Evolutionary conservation across 2,329 filamentous ascomycete species (phyloP).

Genomic region (Trichoderma polysporum): DNA sequence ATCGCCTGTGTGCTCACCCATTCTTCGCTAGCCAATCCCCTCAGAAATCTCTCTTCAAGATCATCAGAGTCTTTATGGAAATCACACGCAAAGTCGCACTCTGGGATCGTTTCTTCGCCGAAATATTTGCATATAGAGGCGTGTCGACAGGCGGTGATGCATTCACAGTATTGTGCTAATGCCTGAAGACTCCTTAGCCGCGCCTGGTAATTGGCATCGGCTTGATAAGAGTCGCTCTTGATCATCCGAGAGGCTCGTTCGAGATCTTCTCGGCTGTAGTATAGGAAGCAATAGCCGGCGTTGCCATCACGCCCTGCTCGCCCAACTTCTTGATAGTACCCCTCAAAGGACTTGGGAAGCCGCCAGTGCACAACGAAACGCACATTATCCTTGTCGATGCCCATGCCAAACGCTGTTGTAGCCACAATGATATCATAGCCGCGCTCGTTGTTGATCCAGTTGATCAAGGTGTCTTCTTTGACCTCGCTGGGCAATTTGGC

Average conservation of each 20-base stretch:
- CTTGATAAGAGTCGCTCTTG: constrained; percentile 44
- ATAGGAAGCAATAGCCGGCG: constrained; percentile 81
- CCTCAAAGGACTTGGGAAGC: constrained; percentile 89
- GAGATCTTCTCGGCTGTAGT: constrained; percentile 85
- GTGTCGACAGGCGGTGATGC: constrained; percentile 71
- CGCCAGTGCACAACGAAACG: constrained; percentile 96
- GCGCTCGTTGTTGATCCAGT: constrained; percentile 70
- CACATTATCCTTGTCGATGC: constrained; percentile 93
- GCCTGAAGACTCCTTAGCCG: constrained; percentile 63
- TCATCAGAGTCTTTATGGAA: constrained; percentile 68
- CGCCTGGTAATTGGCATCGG: constrained; percentile 50
- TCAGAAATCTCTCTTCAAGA: constrained; percentile 57
- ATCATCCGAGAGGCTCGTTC: constrained; percentile 67
- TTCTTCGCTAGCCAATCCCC: constrained; percentile 58
- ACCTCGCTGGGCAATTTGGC: constrained; percentile 65
- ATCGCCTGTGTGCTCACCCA: constrained; percentile 64
- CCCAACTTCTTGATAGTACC: constrained; percentile 94
- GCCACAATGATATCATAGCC: constrained; percentile 92
- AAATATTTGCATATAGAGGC: constrained; percentile 74
- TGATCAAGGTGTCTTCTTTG: constrained; percentile 68
- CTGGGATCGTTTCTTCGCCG: constrained; percentile 59
- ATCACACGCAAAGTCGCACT: constrained; percentile 75
- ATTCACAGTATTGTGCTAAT: constrained; percentile 80
- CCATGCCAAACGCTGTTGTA: constrained; percentile 96
- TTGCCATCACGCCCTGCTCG: constrained; percentile 88